phyloP scores from a whole-genome alignment of 2,329 filamentous ascomycete species.

The Didymella arachidicola region DNA sequence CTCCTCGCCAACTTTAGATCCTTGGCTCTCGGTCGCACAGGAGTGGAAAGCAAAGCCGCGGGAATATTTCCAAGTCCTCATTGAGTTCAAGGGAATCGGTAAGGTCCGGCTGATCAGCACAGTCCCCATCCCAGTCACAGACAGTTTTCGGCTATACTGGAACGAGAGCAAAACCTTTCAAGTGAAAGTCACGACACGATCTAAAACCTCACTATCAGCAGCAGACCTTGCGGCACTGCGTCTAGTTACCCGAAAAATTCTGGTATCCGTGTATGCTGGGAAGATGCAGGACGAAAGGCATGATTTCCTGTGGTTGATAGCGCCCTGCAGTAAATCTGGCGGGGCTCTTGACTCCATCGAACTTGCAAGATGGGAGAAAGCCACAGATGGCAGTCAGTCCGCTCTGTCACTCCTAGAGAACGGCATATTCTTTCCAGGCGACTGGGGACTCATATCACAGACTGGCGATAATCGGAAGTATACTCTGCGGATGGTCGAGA shows the following conservation, averaged over 20 bases:
- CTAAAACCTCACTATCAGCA: slow-evolving; percentile 16
- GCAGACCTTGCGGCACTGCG: slow-evolving; percentile 32
- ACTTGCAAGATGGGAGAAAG: slow-evolving; percentile 29
- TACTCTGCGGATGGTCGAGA: slow-evolving; percentile 19
- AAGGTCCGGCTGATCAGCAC: slow-evolving; percentile 38
- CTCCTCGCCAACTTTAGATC: slow-evolving; percentile 38
- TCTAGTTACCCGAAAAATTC: slow-evolving; percentile 37
- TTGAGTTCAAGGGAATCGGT: slow-evolving; percentile 24
- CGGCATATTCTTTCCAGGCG: neutral
- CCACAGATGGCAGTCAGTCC: slow-evolving; percentile 20
- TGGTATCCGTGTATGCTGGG: slow-evolving; percentile 31
- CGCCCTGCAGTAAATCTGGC: slow-evolving; percentile 30
- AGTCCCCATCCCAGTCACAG: slow-evolving; percentile 28
- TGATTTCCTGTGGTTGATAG: slow-evolving; percentile 45
- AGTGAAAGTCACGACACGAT: slow-evolving; percentile 27
- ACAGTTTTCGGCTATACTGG: slow-evolving; percentile 41
- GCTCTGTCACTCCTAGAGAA: slow-evolving; percentile 26
- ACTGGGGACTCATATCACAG: slow-evolving; percentile 38
- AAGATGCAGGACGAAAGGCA: slow-evolving; percentile 32
- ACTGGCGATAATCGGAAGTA: slow-evolving; percentile 36
- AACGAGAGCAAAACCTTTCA: slow-evolving; percentile 37
- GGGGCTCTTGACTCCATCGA: slow-evolving; percentile 7
- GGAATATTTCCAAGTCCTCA: slow-evolving; percentile 31
- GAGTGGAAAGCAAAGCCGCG: slow-evolving; percentile 22
- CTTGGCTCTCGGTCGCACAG: slow-evolving; percentile 37